Base-by-base conservation (phyloP, 805 yeast genomes). In the Zygosaccharomyces gambellarensis region DNA sequence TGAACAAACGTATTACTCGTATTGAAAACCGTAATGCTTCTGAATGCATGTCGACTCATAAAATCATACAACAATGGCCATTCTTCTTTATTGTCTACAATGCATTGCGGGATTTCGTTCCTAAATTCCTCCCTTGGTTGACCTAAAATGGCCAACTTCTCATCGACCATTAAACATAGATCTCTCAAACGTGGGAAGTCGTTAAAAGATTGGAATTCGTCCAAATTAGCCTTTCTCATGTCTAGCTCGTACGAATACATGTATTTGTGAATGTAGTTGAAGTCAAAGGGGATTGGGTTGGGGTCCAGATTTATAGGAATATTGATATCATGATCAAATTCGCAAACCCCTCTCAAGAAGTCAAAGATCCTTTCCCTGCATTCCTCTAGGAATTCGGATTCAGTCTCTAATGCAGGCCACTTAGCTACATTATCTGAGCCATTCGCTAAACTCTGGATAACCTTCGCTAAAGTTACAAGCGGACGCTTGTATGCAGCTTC, bases 381-480 rank as follows among this genome's bases (percentile, higher is more conserved):
- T 9, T 60, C 67, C 3, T 61, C 52, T 21, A 80, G 50, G 45
- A 78, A 80, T 1, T 70, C 73, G 38, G 65, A 63, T 49, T 73
- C 69, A 3, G 72, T 49, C 6, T 64, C 64, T 40, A 83, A 64
- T 1, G 81, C 65, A 0, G 87, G 83, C 80, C 87, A 81, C 63
- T 81, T 90, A 43, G 84, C 69, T 21, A 83, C 67, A 5, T 75
- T 73, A 3, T 87, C 73, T 0, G 95, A 76, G 27, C 89, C 90
- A 64, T 90, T 92, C 0, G 95, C 96, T 71, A 90, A 79, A 56
- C 85, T 80, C 68, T 92, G 98, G 19, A 92, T 70, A 17, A 86
- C 83, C 59, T 89, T 87, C 2, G 96, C 96, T 30, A 90, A 65
- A 48, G 87, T 82, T 52, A 90, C 81, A 45, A 87, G 75, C 0